Evolutionary conservation across 495 filamentous ascomycete species (phyloP).

Genomic region (Podospora didyma): DNA sequence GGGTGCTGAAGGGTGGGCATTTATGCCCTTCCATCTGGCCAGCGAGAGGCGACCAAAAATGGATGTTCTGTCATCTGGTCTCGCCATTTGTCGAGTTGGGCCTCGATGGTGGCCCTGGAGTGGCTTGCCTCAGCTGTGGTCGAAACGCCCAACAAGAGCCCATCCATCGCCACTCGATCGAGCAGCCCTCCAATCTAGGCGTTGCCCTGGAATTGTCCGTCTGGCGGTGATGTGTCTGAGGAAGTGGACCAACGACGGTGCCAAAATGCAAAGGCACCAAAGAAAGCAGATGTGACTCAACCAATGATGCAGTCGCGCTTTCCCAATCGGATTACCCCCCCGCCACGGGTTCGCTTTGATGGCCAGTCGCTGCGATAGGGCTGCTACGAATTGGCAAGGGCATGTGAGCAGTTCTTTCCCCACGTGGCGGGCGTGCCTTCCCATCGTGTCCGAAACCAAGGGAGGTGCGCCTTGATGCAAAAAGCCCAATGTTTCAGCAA

Average conservation of each 20-base stretch:
- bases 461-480: background rate
- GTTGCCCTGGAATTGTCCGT: background rate
- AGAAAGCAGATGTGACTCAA: constrained; percentile 1
- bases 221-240: constrained; percentile 1
- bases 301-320: constrained; percentile 7
- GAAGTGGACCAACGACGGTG: background rate
- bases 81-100: background rate
- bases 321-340: constrained; percentile 17
- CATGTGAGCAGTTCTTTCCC: constrained; percentile 1
- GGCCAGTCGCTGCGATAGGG: constrained; percentile 7
- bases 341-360: constrained; percentile 6
- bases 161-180: constrained; percentile 2
- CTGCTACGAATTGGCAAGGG: background rate
- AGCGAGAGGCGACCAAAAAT: background rate
- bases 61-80: background rate
- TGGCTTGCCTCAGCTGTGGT: background rate
- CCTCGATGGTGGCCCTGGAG: background rate
- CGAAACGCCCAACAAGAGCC: background rate
- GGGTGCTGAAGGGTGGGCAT: background rate
- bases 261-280: background rate
- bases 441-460: background rate
- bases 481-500: constrained; percentile 4
- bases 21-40: background rate
- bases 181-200: background rate
- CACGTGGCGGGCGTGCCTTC: constrained; percentile 1